phyloP scores from a whole-genome alignment of 2,329 filamentous ascomycete species.

The Sarocladium brachiariae region DNA sequence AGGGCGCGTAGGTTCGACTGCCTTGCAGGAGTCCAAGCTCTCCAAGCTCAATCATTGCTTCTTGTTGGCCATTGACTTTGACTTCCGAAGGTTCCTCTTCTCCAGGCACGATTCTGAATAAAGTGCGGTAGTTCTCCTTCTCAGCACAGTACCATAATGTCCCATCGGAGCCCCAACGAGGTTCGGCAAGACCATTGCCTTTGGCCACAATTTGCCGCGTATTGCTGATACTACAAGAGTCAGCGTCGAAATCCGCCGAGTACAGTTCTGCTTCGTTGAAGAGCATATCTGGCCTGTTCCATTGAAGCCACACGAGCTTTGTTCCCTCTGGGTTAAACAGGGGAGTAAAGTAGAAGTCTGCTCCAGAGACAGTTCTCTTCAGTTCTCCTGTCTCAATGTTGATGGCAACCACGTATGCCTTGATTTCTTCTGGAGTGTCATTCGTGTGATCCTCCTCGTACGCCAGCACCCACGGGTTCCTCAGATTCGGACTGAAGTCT shows the following conservation, averaged over 20 bases:
- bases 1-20: conserved; percentile 32
- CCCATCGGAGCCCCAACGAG: conserved; percentile 43
- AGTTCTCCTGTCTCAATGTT: conserved; percentile 33
- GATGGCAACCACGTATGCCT: conserved; percentile 33
- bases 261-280: conserved; percentile 41
- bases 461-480: conserved; percentile 37
- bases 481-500: conserved; percentile 36
- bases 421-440: conserved; percentile 24
- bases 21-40: conserved; percentile 24
- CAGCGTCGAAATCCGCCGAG: conserved; percentile 28
- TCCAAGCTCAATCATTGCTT: conserved; percentile 33
- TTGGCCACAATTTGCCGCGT: conserved; percentile 29
- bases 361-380: conserved; percentile 31
- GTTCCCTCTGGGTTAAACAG: conserved; percentile 40
- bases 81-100: conserved; percentile 22
- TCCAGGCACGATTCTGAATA: conserved; percentile 32
- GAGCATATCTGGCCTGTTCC: conserved; percentile 47
- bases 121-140: conserved; percentile 36
- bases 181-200: conserved; percentile 39
- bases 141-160: conserved; percentile 42
- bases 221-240: conserved; percentile 24
- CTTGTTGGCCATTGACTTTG: conserved; percentile 25
- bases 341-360: conserved; percentile 47
- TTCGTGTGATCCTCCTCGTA: conserved; percentile 44
- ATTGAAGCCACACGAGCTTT: conserved; percentile 45